Percentiles rank a stretch among this genome's conserved stretches.
Conservation (phyloP, 2,329 filamentous ascomycete genomes). For the Periconia sp. region DNA sequence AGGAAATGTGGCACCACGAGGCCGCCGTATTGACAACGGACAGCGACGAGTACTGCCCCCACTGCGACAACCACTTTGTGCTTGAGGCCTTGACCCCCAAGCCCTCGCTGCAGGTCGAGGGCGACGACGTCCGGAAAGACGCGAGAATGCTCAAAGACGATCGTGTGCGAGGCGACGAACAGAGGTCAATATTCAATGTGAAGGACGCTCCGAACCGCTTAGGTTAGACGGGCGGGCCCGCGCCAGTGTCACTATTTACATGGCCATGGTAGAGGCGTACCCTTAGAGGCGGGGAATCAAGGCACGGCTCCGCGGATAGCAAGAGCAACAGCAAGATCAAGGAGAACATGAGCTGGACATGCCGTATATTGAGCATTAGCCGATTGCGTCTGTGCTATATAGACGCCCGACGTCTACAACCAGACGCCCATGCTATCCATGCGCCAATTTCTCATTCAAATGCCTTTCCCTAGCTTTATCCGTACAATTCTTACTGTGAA, state of each 20-base stretch:
- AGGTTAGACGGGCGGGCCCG: conserved; percentile 71
- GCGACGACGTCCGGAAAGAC: conserved; percentile 86
- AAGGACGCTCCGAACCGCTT: conserved; percentile 76
- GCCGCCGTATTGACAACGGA: too few relatives aligned
- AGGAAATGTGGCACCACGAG: too few relatives aligned
- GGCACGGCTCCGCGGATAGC: conserved; percentile 15
- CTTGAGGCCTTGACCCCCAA: conserved; percentile 87
- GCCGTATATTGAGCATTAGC: conserved; percentile 33
- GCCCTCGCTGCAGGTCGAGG: conserved; percentile 83
- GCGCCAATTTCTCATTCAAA: conserved; percentile 16
- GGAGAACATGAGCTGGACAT: conserved; percentile 25
- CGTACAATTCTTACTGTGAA: conserved; percentile 37
- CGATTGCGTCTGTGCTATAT: conserved; percentile 33
- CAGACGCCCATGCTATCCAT: conserved; percentile 40
- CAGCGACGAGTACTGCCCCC: conserved; percentile 96
- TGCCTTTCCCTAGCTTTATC: conserved; percentile 3
- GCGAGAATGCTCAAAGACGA: conserved; percentile 92
- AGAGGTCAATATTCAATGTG: conserved; percentile 76
- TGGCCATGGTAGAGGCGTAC: too few relatives aligned
- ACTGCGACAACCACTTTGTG: conserved; percentile 98
- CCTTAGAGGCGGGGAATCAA: conserved; percentile 1
- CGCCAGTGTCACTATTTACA: too few relatives aligned
- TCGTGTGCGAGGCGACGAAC: conserved; percentile 66
- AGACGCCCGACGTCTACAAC: conserved; percentile 36
- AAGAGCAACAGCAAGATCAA: conserved; percentile 7